Evolutionary conservation across 2,329 filamentous ascomycete genomes (phyloP).

Genomic region (Botrytis hyacinthi): DNA sequence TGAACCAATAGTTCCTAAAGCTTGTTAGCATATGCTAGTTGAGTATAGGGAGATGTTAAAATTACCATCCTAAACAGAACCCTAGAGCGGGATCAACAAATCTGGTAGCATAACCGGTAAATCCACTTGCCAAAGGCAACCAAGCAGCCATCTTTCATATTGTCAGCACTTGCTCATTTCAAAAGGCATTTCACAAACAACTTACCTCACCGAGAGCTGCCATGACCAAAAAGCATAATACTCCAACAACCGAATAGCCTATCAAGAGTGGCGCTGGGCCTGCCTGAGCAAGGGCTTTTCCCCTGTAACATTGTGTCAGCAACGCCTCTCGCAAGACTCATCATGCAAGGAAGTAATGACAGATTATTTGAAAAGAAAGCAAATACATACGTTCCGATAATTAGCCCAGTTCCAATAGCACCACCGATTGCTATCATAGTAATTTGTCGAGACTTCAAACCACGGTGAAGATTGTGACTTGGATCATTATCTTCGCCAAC

Average conservation of each 20-base stretch:
- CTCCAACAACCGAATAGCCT: conserved; percentile 66
- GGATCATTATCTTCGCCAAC: conserved; percentile 28
- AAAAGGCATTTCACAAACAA: conserved; percentile 3
- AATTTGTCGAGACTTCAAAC: conserved; percentile 53
- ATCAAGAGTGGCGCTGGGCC: conserved; percentile 68
- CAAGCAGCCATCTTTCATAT: conserved; percentile 67
- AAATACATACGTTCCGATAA: conserved; percentile 57
- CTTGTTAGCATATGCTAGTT: conserved; percentile 6
- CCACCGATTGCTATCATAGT: conserved; percentile 71
- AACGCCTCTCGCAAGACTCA: neutral
- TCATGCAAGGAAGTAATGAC: neutral
- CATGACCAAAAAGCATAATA: conserved; percentile 80
- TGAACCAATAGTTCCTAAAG: conserved; percentile 36
- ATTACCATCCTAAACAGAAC: conserved; percentile 65
- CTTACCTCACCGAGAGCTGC: conserved; percentile 53
- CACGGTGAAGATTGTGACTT: conserved; percentile 45
- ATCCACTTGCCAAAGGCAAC: conserved; percentile 74
- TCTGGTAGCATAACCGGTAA: conserved; percentile 75
- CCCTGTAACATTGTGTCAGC: conserved; percentile 32
- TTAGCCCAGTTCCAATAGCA: conserved; percentile 57
- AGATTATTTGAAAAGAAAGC: neutral
- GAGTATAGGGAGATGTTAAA: neutral
- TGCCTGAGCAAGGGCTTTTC: conserved; percentile 46
- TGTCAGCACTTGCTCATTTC: conserved; percentile 51
- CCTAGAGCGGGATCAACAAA: conserved; percentile 80